Conservation (phyloP, 1,284 basidiomycete genomes). For the Cystobasidiaceae sp. region DNA sequence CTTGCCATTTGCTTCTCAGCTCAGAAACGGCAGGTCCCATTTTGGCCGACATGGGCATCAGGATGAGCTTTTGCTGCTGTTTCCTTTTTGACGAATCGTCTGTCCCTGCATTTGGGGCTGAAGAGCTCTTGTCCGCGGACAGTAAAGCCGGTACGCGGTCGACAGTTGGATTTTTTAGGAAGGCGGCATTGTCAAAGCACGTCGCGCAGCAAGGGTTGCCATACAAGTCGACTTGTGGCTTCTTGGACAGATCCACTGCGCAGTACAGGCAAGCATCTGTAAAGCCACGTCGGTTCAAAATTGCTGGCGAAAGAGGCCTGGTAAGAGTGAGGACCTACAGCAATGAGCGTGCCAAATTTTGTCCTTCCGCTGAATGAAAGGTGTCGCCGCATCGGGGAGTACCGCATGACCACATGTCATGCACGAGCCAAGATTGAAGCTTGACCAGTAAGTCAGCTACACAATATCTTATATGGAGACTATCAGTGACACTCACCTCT, state of each 20-base stretch:
- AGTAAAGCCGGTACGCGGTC: slow-evolving; percentile 19
- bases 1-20: not conserved
- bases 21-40: slow-evolving; percentile 22
- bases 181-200: slow-evolving; percentile 30
- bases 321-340: not conserved
- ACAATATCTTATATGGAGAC: not conserved
- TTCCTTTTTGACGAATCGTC: too few relatives aligned
- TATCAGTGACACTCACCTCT: not conserved
- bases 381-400: slow-evolving; percentile 18
- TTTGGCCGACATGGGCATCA: slow-evolving; percentile 3
- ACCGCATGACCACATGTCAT: slow-evolving; percentile 11
- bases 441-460: not conserved
- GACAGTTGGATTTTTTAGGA: slow-evolving; percentile 26
- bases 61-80: not conserved
- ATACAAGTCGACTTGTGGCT: slow-evolving; percentile 23
- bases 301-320: not conserved
- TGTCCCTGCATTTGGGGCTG: too few relatives aligned
- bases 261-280: slow-evolving; percentile 26
- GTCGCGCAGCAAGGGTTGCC: slow-evolving; percentile 27
- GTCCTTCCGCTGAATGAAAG: slow-evolving; percentile 22
- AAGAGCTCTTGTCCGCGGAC: not conserved
- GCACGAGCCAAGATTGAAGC: slow-evolving; percentile 23
- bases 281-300: not conserved
- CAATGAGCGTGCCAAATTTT: slow-evolving; percentile 26
- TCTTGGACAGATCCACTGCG: slow-evolving; percentile 18